A percentile compares a stretch with the other conserved stretches of the same genome.
These are phyloP conservation scores for Cercospora beticola DNA, from an alignment of 2,329 filamentous ascomycete species.

Conservation along the genomic window DNA sequence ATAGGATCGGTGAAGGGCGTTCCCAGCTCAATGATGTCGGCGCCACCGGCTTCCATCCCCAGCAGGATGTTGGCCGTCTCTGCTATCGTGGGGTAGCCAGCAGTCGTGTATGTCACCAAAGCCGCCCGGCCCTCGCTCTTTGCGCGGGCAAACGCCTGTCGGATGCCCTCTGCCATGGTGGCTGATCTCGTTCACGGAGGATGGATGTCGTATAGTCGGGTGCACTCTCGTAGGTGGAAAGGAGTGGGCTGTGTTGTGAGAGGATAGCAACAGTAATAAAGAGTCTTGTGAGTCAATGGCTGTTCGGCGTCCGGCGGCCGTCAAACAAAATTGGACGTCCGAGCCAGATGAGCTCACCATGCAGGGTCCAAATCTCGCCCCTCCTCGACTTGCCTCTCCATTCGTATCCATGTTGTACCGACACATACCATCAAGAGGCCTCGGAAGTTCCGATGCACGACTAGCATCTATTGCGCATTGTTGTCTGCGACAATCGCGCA, in stretches of 20 bases:
- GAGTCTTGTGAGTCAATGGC: constrained; percentile 4
- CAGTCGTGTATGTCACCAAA: constrained; percentile 93
- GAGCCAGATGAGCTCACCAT: constrained; percentile 3
- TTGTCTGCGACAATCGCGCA: neutral
- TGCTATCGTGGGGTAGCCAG: constrained; percentile 81
- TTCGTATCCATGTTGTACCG: neutral
- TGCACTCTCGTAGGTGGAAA: neutral
- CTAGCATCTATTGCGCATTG: neutral
- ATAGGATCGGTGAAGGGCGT: constrained; percentile 98
- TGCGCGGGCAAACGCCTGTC: constrained; percentile 52
- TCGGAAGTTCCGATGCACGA: neutral
- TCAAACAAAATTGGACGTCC: neutral
- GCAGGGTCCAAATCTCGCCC: neutral
- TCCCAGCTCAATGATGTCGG: constrained; percentile 93
- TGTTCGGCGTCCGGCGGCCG: neutral
- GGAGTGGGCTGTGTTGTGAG: neutral
- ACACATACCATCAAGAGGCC: neutral
- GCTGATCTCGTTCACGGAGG: neutral
- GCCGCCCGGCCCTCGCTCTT: constrained; percentile 61
- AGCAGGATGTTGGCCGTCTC: constrained; percentile 82
- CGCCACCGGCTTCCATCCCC: constrained; percentile 87
- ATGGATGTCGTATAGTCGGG: neutral
- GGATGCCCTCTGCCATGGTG: constrained; percentile 48
- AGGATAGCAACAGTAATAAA: neutral
- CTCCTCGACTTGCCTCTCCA: neutral